Conservation (phyloP, 225 moss, liverwort and hornwort genomes). For the Lunularia cruciata region DNA sequence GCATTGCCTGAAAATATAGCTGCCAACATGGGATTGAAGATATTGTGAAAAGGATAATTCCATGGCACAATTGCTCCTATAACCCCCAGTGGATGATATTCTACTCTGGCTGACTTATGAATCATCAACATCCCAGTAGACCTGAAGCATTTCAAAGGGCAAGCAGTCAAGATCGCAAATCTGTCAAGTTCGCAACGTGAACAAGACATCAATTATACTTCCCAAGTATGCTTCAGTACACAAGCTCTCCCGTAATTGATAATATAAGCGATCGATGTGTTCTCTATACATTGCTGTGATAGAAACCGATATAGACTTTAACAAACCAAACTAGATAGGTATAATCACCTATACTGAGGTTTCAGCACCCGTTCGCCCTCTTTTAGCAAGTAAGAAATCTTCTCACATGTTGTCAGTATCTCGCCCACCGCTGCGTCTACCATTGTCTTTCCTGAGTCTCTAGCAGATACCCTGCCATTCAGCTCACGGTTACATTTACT, state of each 20-base stretch:
- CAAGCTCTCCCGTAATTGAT: too few species aligned
- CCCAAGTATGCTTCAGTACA: too few species aligned
- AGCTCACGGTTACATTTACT: background rate
- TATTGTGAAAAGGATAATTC: slow-evolving; percentile 63
- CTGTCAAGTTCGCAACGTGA: too few species aligned
- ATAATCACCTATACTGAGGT: slow-evolving; percentile 51
- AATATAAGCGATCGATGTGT: too few species aligned
- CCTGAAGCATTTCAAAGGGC: slow-evolving; percentile 17
- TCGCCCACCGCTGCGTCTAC: slow-evolving; percentile 49
- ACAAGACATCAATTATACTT: too few species aligned
- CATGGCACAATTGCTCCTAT: slow-evolving; percentile 61
- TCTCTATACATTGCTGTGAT: too few species aligned
- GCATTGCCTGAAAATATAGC: slow-evolving; percentile 58
- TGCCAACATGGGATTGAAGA: slow-evolving; percentile 57
- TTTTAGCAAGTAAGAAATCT: slow-evolving; percentile 51
- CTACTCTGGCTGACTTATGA: slow-evolving; percentile 55
- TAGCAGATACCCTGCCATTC: slow-evolving; percentile 44
- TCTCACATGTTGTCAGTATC: slow-evolving; percentile 52
- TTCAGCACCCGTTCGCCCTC: slow-evolving; percentile 53
- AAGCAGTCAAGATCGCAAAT: background rate
- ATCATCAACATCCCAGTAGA: slow-evolving; percentile 43
- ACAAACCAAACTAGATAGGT: too few species aligned
- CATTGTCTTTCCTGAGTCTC: slow-evolving; percentile 61
- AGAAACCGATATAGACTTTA: too few species aligned
- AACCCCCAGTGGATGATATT: slow-evolving; percentile 54